phyloP scores from a whole-genome alignment of 23 red algal species.

The Gracilaria gracilis region DNA sequence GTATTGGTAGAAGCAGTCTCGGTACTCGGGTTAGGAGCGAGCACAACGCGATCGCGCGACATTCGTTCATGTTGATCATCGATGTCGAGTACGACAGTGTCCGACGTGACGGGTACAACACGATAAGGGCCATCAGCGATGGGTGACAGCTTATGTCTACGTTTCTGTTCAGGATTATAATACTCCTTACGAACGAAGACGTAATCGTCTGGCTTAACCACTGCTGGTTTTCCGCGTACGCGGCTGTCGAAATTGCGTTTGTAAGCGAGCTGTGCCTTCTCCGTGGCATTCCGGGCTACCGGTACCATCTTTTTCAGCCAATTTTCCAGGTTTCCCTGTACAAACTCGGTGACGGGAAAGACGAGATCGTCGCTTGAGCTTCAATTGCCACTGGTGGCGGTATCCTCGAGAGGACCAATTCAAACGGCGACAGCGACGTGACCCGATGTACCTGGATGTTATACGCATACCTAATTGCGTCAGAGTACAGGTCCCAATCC shows the following conservation, averaged over 20 bases:
- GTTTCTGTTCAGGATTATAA: not conserved
- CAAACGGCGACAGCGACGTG: not conserved
- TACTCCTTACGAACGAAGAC: not conserved
- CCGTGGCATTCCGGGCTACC: not conserved
- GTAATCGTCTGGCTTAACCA: not conserved
- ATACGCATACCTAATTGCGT: not conserved
- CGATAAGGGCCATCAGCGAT: too few relatives aligned
- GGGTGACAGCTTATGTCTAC: not conserved
- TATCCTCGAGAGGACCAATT: conserved; percentile 7
- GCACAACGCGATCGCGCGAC: too few relatives aligned
- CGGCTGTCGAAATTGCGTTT: not conserved
- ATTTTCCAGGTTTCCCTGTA: not conserved
- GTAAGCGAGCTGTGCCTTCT: not conserved
- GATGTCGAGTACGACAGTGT: too few relatives aligned
- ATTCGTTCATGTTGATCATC: too few relatives aligned
- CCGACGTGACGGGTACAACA: too few relatives aligned
- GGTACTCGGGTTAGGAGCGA: too few relatives aligned
- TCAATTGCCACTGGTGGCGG: not conserved
- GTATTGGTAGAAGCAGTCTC: too few relatives aligned
- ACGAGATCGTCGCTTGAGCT: not conserved
- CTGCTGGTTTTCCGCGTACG: not conserved
- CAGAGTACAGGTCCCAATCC: not conserved
- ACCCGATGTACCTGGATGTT: not conserved
- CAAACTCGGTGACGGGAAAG: not conserved
- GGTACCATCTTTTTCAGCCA: not conserved